Percentiles rank a stretch among this genome's conserved stretches.
Evolutionary conservation across 2,329 filamentous ascomycete genomes (phyloP).

Genomic region (Trichoderma gracile): DNA sequence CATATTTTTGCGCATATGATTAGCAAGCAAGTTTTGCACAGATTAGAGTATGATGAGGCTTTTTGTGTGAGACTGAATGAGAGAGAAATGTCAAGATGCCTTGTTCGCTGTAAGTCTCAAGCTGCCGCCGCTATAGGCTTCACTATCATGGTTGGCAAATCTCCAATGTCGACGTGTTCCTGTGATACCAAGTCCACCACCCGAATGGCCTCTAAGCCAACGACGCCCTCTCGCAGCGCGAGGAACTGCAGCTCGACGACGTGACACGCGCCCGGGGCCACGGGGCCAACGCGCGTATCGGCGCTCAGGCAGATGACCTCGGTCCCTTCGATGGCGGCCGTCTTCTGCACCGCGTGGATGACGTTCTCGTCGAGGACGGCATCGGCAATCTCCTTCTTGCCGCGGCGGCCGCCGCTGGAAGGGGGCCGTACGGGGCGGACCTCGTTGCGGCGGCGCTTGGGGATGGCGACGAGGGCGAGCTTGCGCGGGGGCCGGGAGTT

Average conservation of each 20-base stretch:
- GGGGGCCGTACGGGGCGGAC: conserved; percentile 54
- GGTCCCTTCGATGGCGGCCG: conserved; percentile 61
- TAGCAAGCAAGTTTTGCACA: not conserved
- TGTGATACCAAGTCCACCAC: conserved; percentile 73
- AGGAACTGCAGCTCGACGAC: conserved; percentile 72
- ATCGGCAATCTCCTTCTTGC: conserved; percentile 54
- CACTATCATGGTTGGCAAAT: conserved; percentile 69
- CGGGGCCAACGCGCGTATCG: conserved; percentile 70
- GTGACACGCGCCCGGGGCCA: conserved; percentile 72
- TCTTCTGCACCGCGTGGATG: conserved; percentile 70
- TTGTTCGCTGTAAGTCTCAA: not conserved
- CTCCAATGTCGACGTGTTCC: conserved; percentile 74
- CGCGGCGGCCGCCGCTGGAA: conserved; percentile 47
- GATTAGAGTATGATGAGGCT: not conserved
- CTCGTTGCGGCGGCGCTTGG: conserved; percentile 63
- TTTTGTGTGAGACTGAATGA: not conserved
- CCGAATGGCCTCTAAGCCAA: conserved; percentile 70
- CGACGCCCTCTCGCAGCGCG: conserved; percentile 64
- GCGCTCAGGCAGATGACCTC: conserved; percentile 75
- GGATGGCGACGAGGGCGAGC: conserved; percentile 68
- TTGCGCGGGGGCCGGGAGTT: conserved; percentile 57
- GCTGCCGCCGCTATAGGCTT: conserved; percentile 36
- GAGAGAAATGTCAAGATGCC: not conserved
- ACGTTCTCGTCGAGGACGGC: conserved; percentile 72
- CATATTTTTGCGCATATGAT: conserved; percentile 5